These are phyloP conservation scores for Alternaria gaisen DNA, from an alignment of 2,329 filamentous ascomycete genomes.

Conservation along the genomic window DNA sequence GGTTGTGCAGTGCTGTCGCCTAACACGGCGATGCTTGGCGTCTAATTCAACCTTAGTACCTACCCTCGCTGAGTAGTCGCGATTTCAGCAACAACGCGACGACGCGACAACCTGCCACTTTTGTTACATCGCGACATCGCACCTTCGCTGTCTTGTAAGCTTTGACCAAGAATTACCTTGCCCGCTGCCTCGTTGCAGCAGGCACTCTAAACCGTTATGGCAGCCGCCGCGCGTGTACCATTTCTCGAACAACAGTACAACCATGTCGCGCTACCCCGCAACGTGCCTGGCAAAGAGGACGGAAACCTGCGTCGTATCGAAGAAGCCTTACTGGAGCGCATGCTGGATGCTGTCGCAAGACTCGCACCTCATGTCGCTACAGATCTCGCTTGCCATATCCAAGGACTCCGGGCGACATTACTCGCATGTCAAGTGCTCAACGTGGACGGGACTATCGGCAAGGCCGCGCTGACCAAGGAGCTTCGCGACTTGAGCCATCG, in stretches of 20 bases:
- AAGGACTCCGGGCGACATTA: conserved; percentile 26
- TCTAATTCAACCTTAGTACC: background rate
- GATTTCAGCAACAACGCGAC: background rate
- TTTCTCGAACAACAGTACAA: conserved; percentile 44
- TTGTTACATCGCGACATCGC: background rate
- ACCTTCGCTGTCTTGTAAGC: background rate
- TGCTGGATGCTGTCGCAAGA: conserved; percentile 34
- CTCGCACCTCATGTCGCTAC: conserved; percentile 23
- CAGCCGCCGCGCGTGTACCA: conserved; percentile 8
- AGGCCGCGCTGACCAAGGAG: conserved; percentile 29
- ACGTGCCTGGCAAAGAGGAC: conserved; percentile 50
- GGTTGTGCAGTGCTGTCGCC: background rate
- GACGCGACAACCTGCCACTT: background rate
- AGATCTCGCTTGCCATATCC: conserved; percentile 21
- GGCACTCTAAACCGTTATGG: conserved; percentile 26
- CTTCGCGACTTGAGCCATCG: conserved; percentile 20
- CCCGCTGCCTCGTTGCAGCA: conserved; percentile 13
- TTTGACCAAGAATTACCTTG: background rate
- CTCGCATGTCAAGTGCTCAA: conserved; percentile 32
- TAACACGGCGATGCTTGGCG: conserved; percentile 3
- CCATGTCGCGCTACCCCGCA: conserved; percentile 52
- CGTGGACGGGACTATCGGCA: conserved; percentile 34
- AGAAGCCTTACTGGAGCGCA: conserved; percentile 38
- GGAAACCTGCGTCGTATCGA: conserved; percentile 37
- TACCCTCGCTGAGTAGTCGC: background rate